Evolutionary conservation across 495 filamentous ascomycete genomes (phyloP).

Genomic region (Physcia stellaris): DNA sequence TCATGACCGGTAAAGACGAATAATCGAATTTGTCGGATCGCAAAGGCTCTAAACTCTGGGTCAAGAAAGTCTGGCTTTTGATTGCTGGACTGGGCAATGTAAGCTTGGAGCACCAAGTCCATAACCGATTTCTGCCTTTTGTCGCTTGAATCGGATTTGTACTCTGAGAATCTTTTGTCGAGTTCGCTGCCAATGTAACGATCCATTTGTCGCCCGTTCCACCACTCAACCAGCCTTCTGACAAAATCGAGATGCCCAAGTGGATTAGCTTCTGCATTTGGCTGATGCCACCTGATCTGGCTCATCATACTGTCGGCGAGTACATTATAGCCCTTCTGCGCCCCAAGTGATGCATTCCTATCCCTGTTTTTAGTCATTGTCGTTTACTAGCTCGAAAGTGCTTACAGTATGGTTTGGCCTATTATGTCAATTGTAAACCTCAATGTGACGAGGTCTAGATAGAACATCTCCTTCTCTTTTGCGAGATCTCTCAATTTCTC

Average conservation of each 20-base stretch:
- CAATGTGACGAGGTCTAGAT: conserved; percentile 9
- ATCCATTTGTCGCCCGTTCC: conserved; percentile 10
- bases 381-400: no score
- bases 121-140: conserved; percentile 3
- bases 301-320: conserved; percentile 7
- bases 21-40: conserved; percentile 16
- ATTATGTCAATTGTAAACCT: conserved; percentile 16
- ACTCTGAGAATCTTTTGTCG: conserved; percentile 4
- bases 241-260: conserved; percentile 3
- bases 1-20: conserved; percentile 26
- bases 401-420: conserved; percentile 12
- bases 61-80: conserved; percentile 4
- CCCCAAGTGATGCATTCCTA: conserved; percentile 9
- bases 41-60: conserved; percentile 3
- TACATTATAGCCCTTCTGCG: conserved; percentile 6
- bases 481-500: conserved; percentile 5
- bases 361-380: no score
- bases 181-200: conserved; percentile 6
- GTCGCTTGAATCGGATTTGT: conserved; percentile 2
- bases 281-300: conserved; percentile 9
- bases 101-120: conserved; percentile 5
- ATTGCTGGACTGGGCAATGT: neutral
- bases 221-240: conserved; percentile 3
- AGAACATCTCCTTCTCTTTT: conserved; percentile 2
- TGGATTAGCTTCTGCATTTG: conserved; percentile 4